Base-by-base conservation (phyloP, 495 filamentous ascomycete species). In the Aspergillus olivimuriae region DNA sequence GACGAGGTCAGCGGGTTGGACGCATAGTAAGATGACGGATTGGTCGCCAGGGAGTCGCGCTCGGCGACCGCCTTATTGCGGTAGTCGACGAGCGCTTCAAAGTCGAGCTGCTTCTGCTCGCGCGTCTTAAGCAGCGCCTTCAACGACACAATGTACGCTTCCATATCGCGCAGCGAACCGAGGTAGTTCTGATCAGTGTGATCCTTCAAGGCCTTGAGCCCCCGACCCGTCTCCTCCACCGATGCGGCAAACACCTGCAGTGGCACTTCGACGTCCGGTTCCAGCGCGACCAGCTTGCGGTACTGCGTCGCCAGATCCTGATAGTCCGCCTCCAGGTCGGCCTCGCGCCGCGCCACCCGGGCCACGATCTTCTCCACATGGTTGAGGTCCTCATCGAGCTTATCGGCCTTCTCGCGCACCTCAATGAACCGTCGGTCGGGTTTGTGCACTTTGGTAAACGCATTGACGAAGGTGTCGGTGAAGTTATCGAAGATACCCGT, bases 61-160 rank as follows among this genome's bases (percentile, higher is more conserved):
- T 98, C 92, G n/a, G 78, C 67, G 7, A 85, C 84, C 2, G 87
- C 84, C 57, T 94, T 94, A 68, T 83, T 85, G 43, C 95, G 87
- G 63, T 97, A 97, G 55, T 95, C 91, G 16, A 89, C 94, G 21
- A 97, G 73, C 31, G 86, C 92, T 66, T 98, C 92, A 58, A 91
- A 95, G 65, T 98, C 92, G 32, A 97, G 83, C 58, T 98, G 92
- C 60, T 97, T 98, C 67, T 94, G 89, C 66, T 98, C 94, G 16
- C 92, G 83, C 4, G 86, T 85, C 68, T 94, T 95, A 56, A 98
- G 78, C 2, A 97, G 81, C 22, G 81, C 68, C 63, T 94, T 94
- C 14, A 97, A 64, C 2, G 88, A 82, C 15, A 78, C 62, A 57
- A 86, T 88, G 65, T 97, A 98, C 20, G 88, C 82, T 46, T 88